Conservation (phyloP, 306 rosid genomes). For the Macrotyloma uniflorum region DNA sequence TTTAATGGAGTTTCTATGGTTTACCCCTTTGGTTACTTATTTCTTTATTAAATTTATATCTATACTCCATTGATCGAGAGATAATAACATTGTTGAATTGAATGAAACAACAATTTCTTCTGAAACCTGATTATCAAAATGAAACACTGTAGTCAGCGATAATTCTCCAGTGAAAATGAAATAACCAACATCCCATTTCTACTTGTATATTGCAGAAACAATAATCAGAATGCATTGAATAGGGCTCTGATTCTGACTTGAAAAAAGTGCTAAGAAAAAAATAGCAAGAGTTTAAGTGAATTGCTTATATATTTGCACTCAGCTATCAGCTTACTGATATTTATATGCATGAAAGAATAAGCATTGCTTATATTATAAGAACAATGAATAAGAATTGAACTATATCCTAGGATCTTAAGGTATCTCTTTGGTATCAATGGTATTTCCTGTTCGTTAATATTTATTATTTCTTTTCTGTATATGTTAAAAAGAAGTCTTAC, state of each 20-base stretch:
- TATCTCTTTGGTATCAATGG: not conserved
- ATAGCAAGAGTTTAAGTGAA: not conserved
- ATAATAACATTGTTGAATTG: not conserved
- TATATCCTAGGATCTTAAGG: not conserved
- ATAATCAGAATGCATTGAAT: not conserved
- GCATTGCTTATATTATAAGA: not conserved
- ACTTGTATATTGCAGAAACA: constrained; percentile 2
- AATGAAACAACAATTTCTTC: not conserved
- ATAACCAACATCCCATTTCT: not conserved
- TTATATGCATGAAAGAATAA: not conserved
- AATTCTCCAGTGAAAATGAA: constrained; percentile 2
- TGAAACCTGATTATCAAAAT: not conserved
- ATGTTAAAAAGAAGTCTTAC: not conserved
- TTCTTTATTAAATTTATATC: not conserved
- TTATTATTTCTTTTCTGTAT: not conserved
- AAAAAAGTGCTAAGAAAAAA: not conserved
- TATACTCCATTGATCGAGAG: not conserved
- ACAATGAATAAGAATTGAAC: not conserved
- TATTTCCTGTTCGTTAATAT: not conserved
- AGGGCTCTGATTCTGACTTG: not conserved
- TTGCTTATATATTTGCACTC: not conserved
- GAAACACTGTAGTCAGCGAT: not conserved
- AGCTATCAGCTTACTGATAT: not conserved
- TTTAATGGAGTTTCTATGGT: constrained; percentile 14
- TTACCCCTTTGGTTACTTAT: not conserved